phyloP scores from a whole-genome alignment of 768 basidiomycete genomes.

The Leccinellum albellum region DNA sequence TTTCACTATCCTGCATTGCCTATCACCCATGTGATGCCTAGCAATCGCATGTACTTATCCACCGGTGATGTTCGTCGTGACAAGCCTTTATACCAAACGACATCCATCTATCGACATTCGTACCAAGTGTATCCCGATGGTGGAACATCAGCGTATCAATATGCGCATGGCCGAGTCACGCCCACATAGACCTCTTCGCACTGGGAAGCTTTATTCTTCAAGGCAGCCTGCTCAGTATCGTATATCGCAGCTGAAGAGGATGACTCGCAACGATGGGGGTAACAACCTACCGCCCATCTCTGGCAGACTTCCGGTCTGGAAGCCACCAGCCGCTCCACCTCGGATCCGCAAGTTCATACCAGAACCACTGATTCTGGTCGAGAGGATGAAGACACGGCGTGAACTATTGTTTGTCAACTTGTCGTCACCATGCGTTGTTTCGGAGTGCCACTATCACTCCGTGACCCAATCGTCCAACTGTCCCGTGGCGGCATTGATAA shows the following conservation, averaged over 20 bases:
- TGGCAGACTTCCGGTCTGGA: background rate
- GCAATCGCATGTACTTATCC: conserved; percentile 4
- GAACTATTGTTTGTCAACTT: background rate
- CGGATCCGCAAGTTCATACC: conserved; percentile 20
- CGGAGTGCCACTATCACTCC: background rate
- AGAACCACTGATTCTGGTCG: conserved; percentile 24
- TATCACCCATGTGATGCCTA: conserved; percentile 15
- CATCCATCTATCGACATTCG: background rate
- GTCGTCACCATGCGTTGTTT: background rate
- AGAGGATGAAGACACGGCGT: conserved; percentile 22
- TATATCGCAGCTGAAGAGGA: background rate
- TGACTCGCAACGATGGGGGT: background rate
- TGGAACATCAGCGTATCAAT: background rate
- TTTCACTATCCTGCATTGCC: background rate
- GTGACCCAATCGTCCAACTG: background rate
- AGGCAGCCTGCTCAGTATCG: background rate
- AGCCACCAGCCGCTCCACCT: background rate
- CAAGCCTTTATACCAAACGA: conserved; percentile 23
- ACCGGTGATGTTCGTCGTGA: conserved; percentile 21
- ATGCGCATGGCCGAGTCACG: background rate
- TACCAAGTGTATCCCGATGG: background rate
- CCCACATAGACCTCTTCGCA: background rate
- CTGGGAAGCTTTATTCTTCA: background rate
- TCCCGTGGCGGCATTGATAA: background rate
- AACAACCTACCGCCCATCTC: background rate